Evolutionary conservation across 2,329 filamentous ascomycete species (phyloP).

Genomic region (Talaromyces funiculosus): DNA sequence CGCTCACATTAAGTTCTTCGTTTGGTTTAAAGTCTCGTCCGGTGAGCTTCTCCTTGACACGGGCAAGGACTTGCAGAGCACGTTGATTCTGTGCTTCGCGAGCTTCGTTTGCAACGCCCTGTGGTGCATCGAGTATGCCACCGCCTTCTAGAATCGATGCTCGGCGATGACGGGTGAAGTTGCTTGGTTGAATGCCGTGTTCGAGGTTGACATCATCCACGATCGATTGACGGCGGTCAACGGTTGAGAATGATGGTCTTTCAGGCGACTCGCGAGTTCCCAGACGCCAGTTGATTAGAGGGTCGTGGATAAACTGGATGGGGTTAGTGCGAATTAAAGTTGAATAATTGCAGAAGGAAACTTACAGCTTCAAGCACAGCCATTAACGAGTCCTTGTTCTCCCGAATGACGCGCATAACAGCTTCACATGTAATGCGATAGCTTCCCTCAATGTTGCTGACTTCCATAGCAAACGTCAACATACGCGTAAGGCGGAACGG

Average conservation of each 20-base stretch:
- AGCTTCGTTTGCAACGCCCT: slow-evolving; percentile 39
- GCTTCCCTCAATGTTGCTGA: slow-evolving; percentile 98
- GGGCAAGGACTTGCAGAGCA: slow-evolving; percentile 81
- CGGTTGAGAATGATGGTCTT: slow-evolving; percentile 53
- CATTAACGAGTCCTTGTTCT: slow-evolving; percentile 98
- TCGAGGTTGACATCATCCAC: slow-evolving; percentile 46
- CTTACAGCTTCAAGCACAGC: slow-evolving; percentile 93
- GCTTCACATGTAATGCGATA: slow-evolving; percentile 98
- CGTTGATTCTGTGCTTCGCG: slow-evolving; percentile 86
- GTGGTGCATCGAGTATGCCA: slow-evolving; percentile 40
- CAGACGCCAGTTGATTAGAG: slow-evolving; percentile 95
- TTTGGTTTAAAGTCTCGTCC: slow-evolving; percentile 83
- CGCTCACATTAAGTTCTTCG: slow-evolving; percentile 76
- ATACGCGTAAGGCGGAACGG: slow-evolving; percentile 97
- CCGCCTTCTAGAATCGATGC: slow-evolving; percentile 62
- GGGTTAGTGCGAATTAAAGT: not conserved
- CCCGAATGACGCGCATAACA: slow-evolving; percentile 91
- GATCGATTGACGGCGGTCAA: slow-evolving; percentile 55
- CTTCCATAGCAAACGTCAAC: slow-evolving; percentile 99
- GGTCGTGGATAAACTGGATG: slow-evolving; percentile 90
- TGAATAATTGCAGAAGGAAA: not conserved
- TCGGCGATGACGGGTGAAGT: slow-evolving; percentile 60
- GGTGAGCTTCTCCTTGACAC: slow-evolving; percentile 93
- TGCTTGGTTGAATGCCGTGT: slow-evolving; percentile 56
- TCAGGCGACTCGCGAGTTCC: slow-evolving; percentile 57